These are phyloP conservation scores for Amanita pallidorosea DNA, from an alignment of 768 basidiomycete genomes.

Conservation along the genomic window DNA sequence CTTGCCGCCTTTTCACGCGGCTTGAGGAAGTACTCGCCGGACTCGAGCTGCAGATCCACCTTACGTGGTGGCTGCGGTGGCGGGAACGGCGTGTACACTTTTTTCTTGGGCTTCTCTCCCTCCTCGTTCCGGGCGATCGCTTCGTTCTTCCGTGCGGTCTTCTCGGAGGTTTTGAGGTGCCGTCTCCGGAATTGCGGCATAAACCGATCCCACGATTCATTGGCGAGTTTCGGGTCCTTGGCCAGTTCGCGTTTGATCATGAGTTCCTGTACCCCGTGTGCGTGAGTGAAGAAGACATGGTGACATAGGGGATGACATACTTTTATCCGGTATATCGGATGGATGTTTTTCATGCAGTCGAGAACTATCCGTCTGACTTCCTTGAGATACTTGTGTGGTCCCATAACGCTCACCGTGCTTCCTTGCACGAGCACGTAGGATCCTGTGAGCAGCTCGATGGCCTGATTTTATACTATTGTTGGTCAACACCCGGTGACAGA, in stretches of 20 bases:
- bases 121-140: conserved; percentile 46
- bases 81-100: conserved; percentile 97
- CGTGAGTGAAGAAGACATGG: conserved; percentile 3
- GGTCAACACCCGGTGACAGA: not conserved
- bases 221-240: conserved; percentile 93
- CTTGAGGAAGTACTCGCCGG: conserved; percentile 98
- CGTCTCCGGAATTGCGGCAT: conserved; percentile 91
- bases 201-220: conserved; percentile 95
- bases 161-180: conserved; percentile 89
- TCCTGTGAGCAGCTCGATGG: conserved; percentile 91
- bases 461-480: conserved; percentile 33
- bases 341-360: conserved; percentile 99
- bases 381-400: conserved; percentile 88
- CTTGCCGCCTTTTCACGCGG: conserved; percentile 73
- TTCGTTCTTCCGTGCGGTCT: conserved; percentile 86
- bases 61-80: conserved; percentile 90
- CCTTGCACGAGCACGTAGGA: conserved; percentile 98
- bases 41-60: conserved; percentile 90
- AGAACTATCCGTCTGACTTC: conserved; percentile 94
- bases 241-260: conserved; percentile 98
- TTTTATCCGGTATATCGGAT: conserved; percentile 98
- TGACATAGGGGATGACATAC: conserved; percentile 23
- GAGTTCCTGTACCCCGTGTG: conserved; percentile 53
- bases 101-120: conserved; percentile 56
- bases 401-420: conserved; percentile 97